These are phyloP conservation scores for Ceratocystis eucalypticola DNA, from an alignment of 2,329 filamentous ascomycete genomes.

Conservation along the genomic window DNA sequence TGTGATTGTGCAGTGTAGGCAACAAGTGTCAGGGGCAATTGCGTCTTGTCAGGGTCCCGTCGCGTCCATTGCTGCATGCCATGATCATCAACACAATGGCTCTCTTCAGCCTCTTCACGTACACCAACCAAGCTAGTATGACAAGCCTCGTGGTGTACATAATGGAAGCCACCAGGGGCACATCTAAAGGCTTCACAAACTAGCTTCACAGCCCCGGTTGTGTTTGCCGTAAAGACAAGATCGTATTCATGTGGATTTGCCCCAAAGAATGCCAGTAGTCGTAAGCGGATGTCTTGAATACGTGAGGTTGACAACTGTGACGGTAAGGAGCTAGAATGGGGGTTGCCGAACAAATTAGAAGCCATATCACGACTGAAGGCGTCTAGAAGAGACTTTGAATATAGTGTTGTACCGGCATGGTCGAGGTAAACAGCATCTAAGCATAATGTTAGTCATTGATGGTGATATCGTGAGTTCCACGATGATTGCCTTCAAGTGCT, in stretches of 20 bases:
- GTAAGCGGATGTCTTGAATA: slow-evolving; percentile 42
- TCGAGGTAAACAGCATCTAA: slow-evolving; percentile 39
- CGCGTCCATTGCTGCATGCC: slow-evolving; percentile 35
- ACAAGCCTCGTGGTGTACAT: slow-evolving; percentile 46
- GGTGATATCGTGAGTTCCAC: no score
- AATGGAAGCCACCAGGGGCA: slow-evolving; percentile 38
- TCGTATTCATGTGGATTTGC: slow-evolving; percentile 46
- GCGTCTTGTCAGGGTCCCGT: slow-evolving; percentile 19
- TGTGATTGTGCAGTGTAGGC: slow-evolving; percentile 59
- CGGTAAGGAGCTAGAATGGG: slow-evolving; percentile 50
- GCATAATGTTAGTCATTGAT: slow-evolving; percentile 15
- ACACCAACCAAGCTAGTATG: slow-evolving; percentile 57
- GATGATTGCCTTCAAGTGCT: no score
- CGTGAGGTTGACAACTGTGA: slow-evolving; percentile 43
- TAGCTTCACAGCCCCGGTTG: slow-evolving; percentile 49
- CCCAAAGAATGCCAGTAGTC: slow-evolving; percentile 43
- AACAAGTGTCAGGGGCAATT: slow-evolving; percentile 30
- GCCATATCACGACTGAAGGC: slow-evolving; percentile 43
- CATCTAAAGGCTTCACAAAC: slow-evolving; percentile 45
- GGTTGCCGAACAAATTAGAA: slow-evolving; percentile 50
- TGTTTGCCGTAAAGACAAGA: slow-evolving; percentile 48
- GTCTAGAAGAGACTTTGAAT: slow-evolving; percentile 43
- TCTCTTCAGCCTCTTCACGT: slow-evolving; percentile 41
- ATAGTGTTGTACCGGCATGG: slow-evolving; percentile 44
- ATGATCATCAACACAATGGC: slow-evolving; percentile 48